A percentile compares a stretch with the other conserved stretches of the same genome.
phyloP scores from a whole-genome alignment of 1,284 basidiomycete genomes.

The Sporisorium iseilematis-ciliati region DNA sequence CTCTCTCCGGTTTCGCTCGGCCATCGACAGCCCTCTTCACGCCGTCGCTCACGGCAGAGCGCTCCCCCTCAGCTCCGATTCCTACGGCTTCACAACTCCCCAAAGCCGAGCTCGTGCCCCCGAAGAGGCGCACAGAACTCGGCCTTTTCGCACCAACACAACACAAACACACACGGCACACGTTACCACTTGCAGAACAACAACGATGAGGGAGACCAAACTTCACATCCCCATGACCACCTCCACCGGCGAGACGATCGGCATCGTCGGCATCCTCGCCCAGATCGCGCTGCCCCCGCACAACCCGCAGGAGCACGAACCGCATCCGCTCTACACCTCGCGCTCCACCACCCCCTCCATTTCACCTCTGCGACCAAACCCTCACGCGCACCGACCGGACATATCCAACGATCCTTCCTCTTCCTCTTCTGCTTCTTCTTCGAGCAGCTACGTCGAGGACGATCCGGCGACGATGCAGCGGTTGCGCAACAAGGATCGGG shows the following conservation, averaged over 20 bases:
- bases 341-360: conserved; percentile 29
- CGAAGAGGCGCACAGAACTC: conserved; percentile 1
- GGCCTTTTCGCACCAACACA: background rate
- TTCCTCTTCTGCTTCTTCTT: background rate
- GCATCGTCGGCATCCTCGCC: conserved; percentile 53
- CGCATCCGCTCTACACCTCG: conserved; percentile 34
- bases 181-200: no score
- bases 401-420: conserved; percentile 31
- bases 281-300: conserved; percentile 36
- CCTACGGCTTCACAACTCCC: no score
- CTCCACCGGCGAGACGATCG: conserved; percentile 30
- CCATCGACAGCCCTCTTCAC: no score
- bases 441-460: conserved; percentile 16
- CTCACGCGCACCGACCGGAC: conserved; percentile 4
- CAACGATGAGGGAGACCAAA: conserved; percentile 47
- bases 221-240: conserved; percentile 50
- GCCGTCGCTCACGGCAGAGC: no score
- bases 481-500: conserved; percentile 24
- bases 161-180: no score
- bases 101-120: no score
- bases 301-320: conserved; percentile 38
- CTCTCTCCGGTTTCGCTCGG: no score
- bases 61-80: no score
- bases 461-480: conserved; percentile 31
- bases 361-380: conserved; percentile 7